phyloP scores from a whole-genome alignment of 495 filamentous ascomycete genomes.

The Xylaria intraflava region DNA sequence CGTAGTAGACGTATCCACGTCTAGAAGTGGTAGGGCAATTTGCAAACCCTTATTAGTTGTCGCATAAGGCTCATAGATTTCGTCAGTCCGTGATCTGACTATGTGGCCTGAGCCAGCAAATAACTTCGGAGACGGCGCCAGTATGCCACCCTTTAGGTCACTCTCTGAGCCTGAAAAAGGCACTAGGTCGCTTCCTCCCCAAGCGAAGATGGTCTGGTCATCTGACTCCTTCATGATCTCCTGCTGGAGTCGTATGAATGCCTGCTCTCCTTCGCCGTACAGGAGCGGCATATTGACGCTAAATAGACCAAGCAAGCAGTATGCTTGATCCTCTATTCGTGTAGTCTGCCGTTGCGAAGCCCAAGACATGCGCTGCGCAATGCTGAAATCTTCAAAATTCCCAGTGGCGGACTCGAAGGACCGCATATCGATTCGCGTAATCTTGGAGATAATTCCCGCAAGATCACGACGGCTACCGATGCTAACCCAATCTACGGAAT shows the following conservation, averaged over 20 bases:
- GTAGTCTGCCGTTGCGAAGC: constrained; percentile 16
- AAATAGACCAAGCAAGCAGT: constrained; percentile 22
- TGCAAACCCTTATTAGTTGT: constrained; percentile 5
- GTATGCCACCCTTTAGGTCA: background rate
- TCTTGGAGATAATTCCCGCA: background rate
- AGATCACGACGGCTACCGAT: constrained; percentile 13
- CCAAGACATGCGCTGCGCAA: constrained; percentile 21
- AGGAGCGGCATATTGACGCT: constrained; percentile 24
- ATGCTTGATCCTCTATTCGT: constrained; percentile 18
- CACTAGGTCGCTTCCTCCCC: background rate
- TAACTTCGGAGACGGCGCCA: background rate
- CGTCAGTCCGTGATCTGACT: background rate
- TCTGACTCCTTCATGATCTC: constrained; percentile 16
- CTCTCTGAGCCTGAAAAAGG: background rate
- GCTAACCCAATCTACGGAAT: constrained; percentile 20
- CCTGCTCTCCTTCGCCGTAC: constrained; percentile 19
- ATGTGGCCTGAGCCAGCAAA: background rate
- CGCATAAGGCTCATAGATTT: background rate
- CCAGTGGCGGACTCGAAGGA: constrained; percentile 4
- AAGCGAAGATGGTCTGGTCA: constrained; percentile 15
- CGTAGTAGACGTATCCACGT: background rate
- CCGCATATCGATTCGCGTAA: constrained; percentile 8
- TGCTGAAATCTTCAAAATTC: constrained; percentile 2
- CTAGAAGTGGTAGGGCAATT: constrained; percentile 5
- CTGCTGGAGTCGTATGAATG: constrained; percentile 16